Evolutionary conservation across 768 basidiomycete genomes (phyloP), one percentile per base, ranked within the genome.

Genomic region (Suillus paluster): DNA sequence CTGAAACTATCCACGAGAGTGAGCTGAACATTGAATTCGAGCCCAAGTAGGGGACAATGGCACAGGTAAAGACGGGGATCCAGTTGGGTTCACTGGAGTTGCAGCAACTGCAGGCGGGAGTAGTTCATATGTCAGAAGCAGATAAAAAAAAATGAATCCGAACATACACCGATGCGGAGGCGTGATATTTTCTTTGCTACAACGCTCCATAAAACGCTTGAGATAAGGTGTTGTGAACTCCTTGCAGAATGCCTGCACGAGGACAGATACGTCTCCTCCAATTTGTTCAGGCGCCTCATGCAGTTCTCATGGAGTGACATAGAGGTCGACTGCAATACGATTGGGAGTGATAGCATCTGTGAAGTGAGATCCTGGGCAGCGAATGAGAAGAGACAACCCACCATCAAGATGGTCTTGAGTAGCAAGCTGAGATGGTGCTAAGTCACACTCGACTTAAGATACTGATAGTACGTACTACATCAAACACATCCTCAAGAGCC

Each of bases 351-450:
- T 42, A 4, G 42, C n/a, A 0, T 42, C n/a, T 4, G 42, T 42
- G 42, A 42, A 0, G 17, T 42, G 42, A 42, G 53, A 34, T 21
- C 57, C 41, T 0, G 57, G 61, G 58, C 61, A 62, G n/a, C 25
- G 33, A 30, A 65, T 33, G 19, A 65, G 58, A 36, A 65, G 14
- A 19, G 53, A 58, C 14, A 65, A 45, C 11, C 61, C 61, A 2
- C 64, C 61, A 42, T 65, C 61, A n/a, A 65, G 53, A 38, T 14
- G 30, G 19, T 65, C 64, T 45, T 64, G 60, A 27, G 38, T 39
- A 34, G 52, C 60, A 42, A 41, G 34, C 17, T 27, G 34, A n/a
- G n/a, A n/a, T n/a, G n/a, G n/a, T n/a, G n/a, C n/a, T n/a, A n/a
- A n/a, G n/a, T n/a, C n/a, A n/a, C n/a, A n/a, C n/a, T n/a, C n/a